These are phyloP conservation scores for Yamadazyma pseudoaaseri DNA, from an alignment of 1,139 yeast genomes.

Conservation along the genomic window DNA sequence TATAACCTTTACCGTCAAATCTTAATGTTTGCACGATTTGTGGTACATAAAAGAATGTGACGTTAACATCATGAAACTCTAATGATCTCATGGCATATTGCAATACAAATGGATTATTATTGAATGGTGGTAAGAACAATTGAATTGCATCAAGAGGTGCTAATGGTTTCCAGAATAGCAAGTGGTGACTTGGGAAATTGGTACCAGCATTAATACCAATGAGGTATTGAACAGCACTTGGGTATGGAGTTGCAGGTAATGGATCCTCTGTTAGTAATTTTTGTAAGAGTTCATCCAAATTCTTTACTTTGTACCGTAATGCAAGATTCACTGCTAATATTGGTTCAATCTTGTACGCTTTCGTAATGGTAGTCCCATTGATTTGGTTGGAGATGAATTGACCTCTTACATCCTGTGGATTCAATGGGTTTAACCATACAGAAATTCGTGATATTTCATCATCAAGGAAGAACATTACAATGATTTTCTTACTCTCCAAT, in stretches of 20 bases:
- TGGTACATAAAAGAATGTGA: conserved; percentile 95
- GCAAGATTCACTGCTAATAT: conserved; percentile 71
- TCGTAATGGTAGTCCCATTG: conserved; percentile 34
- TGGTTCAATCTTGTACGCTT: conserved; percentile 71
- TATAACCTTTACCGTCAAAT: conserved; percentile 80
- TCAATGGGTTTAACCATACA: conserved; percentile 78
- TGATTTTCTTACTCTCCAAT: conserved; percentile 46
- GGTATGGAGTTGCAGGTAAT: conserved; percentile 54
- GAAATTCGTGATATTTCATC: conserved; percentile 72
- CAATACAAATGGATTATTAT: conserved; percentile 62
- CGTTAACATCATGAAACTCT: conserved; percentile 82
- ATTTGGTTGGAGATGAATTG: conserved; percentile 31
- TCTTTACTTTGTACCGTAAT: conserved; percentile 50
- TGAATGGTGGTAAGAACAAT: conserved; percentile 75
- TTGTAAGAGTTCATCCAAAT: conserved; percentile 44
- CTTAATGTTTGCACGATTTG: conserved; percentile 93
- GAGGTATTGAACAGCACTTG: conserved; percentile 64
- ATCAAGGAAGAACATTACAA: conserved; percentile 62
- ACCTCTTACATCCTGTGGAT: conserved; percentile 44
- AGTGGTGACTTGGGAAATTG: conserved; percentile 40
- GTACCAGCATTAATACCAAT: conserved; percentile 46
- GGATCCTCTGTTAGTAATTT: conserved; percentile 57
- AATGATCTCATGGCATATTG: conserved; percentile 92
- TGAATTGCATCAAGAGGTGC: conserved; percentile 87
- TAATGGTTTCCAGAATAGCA: conserved; percentile 73